Evolutionary conservation across 345 rosid species (phyloP), one percentile per base, ranked within the genome.

Genomic region (Eucalyptus caleyi): DNA sequence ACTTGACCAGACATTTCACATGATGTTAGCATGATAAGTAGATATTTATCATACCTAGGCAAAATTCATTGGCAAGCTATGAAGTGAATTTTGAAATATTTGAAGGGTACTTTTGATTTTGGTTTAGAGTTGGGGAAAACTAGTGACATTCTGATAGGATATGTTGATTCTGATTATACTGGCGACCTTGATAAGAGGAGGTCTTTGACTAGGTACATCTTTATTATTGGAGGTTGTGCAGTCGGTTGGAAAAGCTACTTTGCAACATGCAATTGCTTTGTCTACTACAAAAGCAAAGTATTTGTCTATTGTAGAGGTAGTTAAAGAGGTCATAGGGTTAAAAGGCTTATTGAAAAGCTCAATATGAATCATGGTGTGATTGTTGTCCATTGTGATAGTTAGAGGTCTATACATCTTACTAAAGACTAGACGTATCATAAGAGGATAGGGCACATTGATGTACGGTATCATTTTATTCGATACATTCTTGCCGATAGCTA

Each of bases 101-200:
- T 62, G 18, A 30, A 30, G 18, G 5, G 72, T 30, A 62, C 37
- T 62, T 62, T 30, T 30, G 19, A 62, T 62, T 62, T 62, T 62
- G 9, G 16, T 30, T 30, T 13, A 30, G 18, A 62, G 19, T 62
- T 62, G 14, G 9, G 72, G 4, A 62, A 62, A 30, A 7, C 0
- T 0, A 0, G 0, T 62, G 37, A 62, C 34, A 30, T 32, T 62
- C 10, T 62, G 8, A 62, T 2, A 14, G 0, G 18, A 30, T 62
- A 30, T 30, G 32, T 62, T 62, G 72, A 62, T 62, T 27, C 0
- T 62, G 3, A 65, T 65, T 65, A 65, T n/a, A 9, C 3, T 0
- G 11, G 15, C 16, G 10, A 65, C 77, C 77, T 65, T 65, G 77
- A 65, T 15, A 65, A 65, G 77, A n/a, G 2, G 18, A 65, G 77